Base-by-base conservation (phyloP, 2,329 filamentous ascomycete species). In the Penicillium brevicompactum region DNA sequence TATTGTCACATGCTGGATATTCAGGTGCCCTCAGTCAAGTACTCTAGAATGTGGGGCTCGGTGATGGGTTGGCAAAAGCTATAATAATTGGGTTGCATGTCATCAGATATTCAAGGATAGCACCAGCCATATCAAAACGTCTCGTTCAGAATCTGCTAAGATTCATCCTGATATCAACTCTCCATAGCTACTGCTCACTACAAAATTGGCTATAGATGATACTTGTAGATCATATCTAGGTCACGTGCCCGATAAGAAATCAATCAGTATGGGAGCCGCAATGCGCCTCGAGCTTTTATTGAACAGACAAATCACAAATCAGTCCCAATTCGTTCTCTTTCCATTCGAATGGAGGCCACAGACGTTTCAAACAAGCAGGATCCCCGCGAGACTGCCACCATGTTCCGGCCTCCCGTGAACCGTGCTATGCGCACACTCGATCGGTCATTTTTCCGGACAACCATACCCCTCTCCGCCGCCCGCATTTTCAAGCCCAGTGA, bases 381-480 rank as follows among this genome's bases (percentile, higher is more conserved):
- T 46, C 52, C 56, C 40, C 60, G 64, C 63, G 64, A 72, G 56
- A 58, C 71, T 58, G 63, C 70, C 57, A 67, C 64, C 49, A 85
- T 87, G 82, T 90, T 96, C 73, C 86, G 87, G 62, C 91, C 92
- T 45, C 92, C 92, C 22, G 80, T 92, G 56, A 88, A 93, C 66
- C 88, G 90, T 72, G 87, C 88, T 56, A 90, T 91, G 79, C 87
- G 87, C 69, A 83, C 84, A 47, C 85, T 99, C 60, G 92, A 99
- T 77, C 87, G 90, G 63, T 82, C 87, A 14, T 87, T 95, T 60
- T 97, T 97, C 78, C 81, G 84, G 49, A 91, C 88, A 72, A 89
- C 82, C 1, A 78, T 96, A 52, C 86, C 88, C 22, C 80, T 93
- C 22, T 84, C 91, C 8, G 92, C 92, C 2, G 93, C 92, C 6